phyloP scores from a whole-genome alignment of 2,329 filamentous ascomycete species.

The Xylariaceae sp. region DNA sequence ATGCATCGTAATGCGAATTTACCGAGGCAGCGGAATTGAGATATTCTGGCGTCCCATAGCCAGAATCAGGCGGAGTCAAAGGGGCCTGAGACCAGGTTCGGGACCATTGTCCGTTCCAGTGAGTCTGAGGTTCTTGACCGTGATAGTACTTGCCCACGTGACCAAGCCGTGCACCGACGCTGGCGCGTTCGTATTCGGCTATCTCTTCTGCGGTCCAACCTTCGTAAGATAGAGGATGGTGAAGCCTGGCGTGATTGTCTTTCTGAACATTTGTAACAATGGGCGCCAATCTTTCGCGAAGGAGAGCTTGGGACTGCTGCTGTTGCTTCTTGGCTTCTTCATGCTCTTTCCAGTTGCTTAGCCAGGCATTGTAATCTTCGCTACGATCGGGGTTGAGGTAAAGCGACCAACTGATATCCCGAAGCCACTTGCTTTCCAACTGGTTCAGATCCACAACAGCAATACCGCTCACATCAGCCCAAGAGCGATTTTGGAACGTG shows the following conservation, averaged over 20 bases:
- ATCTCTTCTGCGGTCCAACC: constrained; percentile 55
- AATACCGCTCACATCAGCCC: constrained; percentile 93
- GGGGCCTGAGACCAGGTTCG: constrained; percentile 42
- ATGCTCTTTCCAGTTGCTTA: constrained; percentile 60
- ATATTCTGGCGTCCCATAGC: constrained; percentile 61
- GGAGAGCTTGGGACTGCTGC: constrained; percentile 41
- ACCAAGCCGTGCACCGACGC: constrained; percentile 40
- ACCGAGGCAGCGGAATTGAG: constrained; percentile 52
- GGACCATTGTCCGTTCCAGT: constrained; percentile 42
- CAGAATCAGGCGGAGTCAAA: constrained; percentile 59
- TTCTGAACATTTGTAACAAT: constrained; percentile 49
- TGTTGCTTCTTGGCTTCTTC: constrained; percentile 46
- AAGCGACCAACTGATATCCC: constrained; percentile 77
- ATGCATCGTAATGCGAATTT: constrained; percentile 57
- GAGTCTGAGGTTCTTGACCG: constrained; percentile 39
- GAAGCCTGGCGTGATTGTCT: constrained; percentile 31
- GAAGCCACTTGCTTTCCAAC: constrained; percentile 85
- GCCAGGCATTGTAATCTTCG: constrained; percentile 66
- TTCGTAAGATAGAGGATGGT: constrained; percentile 37
- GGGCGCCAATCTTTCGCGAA: constrained; percentile 49
- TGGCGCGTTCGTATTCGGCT: constrained; percentile 51
- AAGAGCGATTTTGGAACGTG: constrained; percentile 95
- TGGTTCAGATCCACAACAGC: constrained; percentile 78
- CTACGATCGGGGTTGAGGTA: constrained; percentile 80
- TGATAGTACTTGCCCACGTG: constrained; percentile 36